A percentile compares a stretch with the other conserved stretches of the same genome.
phyloP scores from a whole-genome alignment of 2,329 filamentous ascomycete genomes.

The Aspergillus latus region DNA sequence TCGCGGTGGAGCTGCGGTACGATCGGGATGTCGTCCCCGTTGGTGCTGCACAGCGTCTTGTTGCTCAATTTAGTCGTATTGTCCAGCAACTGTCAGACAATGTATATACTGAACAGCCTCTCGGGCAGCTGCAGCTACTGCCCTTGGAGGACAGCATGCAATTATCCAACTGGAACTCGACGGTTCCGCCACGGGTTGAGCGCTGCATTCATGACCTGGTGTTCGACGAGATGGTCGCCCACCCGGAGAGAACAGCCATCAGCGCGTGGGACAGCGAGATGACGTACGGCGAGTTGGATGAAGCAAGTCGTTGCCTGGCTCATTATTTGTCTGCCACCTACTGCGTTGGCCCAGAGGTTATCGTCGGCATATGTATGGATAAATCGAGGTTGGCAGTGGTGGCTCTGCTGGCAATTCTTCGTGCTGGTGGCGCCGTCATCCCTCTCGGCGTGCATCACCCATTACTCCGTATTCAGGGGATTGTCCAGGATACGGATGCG shows the following conservation, averaged over 20 bases:
- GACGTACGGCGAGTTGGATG: constrained; percentile 15
- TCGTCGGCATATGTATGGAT: too few species aligned
- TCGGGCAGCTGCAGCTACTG: neutral
- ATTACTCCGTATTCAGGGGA: neutral
- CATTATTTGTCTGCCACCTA: constrained; percentile 16
- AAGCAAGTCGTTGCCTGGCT: constrained; percentile 23
- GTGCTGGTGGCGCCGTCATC: too few species aligned
- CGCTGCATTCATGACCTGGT: constrained; percentile 26
- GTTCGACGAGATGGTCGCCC: constrained; percentile 38
- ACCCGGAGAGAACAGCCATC: constrained; percentile 19
- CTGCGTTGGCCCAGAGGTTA: neutral
- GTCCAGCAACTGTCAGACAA: neutral
- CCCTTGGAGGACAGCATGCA: neutral
- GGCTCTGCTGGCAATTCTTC: too few species aligned
- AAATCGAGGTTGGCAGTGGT: too few species aligned
- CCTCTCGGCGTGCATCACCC: too few species aligned
- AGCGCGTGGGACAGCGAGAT: constrained; percentile 17
- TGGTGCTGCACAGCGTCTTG: too few species aligned
- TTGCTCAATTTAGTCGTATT: too few species aligned
- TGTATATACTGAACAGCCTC: neutral
- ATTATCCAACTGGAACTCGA: neutral
- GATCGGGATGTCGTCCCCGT: too few species aligned
- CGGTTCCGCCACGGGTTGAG: neutral
- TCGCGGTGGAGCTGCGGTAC: too few species aligned
- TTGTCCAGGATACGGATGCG: neutral